Evolutionary conservation across 805 yeast genomes (phyloP).

Genomic region (Ogataea populi-albae): DNA sequence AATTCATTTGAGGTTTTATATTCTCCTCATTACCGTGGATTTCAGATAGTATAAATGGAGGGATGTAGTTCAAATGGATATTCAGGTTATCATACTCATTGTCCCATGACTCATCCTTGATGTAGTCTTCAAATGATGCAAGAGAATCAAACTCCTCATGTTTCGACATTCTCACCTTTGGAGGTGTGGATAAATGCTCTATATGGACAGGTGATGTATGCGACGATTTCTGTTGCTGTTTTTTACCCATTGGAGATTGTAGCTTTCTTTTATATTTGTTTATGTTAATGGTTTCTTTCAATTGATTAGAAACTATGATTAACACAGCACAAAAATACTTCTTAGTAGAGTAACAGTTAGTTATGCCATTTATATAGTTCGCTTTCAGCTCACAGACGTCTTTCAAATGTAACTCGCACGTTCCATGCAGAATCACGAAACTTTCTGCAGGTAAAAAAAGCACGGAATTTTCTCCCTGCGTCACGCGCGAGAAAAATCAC

Average conservation of each 20-base stretch:
- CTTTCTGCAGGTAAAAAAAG: too few species aligned
- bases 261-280: too few species aligned
- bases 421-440: too few species aligned
- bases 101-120: constrained; percentile 74
- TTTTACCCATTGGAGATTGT: constrained; percentile 24
- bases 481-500: constrained; percentile 1
- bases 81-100: constrained; percentile 68
- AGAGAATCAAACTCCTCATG: constrained; percentile 56
- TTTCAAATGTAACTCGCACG: too few species aligned
- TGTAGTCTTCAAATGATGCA: constrained; percentile 57
- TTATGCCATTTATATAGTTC: too few species aligned
- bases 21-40: constrained; percentile 69
- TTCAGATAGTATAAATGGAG: constrained; percentile 68
- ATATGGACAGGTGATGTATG: constrained; percentile 30
- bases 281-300: too few species aligned
- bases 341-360: too few species aligned
- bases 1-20: constrained; percentile 68
- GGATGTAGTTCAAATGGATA: constrained; percentile 64
- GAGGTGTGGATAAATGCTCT: constrained; percentile 29
- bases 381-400: too few species aligned
- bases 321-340: too few species aligned
- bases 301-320: too few species aligned
- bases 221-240: constrained; percentile 16
- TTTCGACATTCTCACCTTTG: constrained; percentile 29
- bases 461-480: constrained; percentile 1